These are phyloP conservation scores for Furcasterigmium furcatum DNA, from an alignment of 2,329 filamentous ascomycete genomes.

Conservation along the genomic window DNA sequence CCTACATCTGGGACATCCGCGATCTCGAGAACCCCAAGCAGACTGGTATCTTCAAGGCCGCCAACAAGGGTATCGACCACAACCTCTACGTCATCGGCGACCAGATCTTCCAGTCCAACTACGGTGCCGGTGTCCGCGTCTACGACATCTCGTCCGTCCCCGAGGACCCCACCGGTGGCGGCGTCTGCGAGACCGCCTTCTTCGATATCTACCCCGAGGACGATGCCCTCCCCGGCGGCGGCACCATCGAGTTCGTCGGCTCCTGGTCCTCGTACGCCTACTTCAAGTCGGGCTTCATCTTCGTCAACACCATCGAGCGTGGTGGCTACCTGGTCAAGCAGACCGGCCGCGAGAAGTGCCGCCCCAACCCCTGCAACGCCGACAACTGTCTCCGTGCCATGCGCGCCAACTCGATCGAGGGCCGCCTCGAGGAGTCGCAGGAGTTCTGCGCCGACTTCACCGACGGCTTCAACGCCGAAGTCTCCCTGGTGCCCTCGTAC, in stretches of 20 bases:
- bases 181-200: constrained; percentile 38
- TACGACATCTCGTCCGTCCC: constrained; percentile 26
- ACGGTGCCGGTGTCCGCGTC: constrained; percentile 37
- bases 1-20: constrained; percentile 46
- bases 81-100: constrained; percentile 40
- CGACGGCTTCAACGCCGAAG: constrained; percentile 10
- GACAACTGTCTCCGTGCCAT: constrained; percentile 18
- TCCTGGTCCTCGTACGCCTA: constrained; percentile 42
- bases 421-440: constrained; percentile 14
- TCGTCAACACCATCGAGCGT: constrained; percentile 40
- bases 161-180: constrained; percentile 29
- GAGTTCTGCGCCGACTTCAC: constrained; percentile 16
- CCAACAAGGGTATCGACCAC: constrained; percentile 35
- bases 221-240: constrained; percentile 31
- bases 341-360: constrained; percentile 15
- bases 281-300: constrained; percentile 35
- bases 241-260: constrained; percentile 31
- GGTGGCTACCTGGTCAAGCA: constrained; percentile 35
- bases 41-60: constrained; percentile 35
- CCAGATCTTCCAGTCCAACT: constrained; percentile 41
- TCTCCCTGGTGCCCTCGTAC: constrained; percentile 12
- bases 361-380: constrained; percentile 14
- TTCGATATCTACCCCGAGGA: constrained; percentile 47
- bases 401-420: constrained; percentile 10
- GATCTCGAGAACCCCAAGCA: constrained; percentile 35